Conservation (phyloP, 257 asterid species). For the Nicotiana benthamiana region DNA sequence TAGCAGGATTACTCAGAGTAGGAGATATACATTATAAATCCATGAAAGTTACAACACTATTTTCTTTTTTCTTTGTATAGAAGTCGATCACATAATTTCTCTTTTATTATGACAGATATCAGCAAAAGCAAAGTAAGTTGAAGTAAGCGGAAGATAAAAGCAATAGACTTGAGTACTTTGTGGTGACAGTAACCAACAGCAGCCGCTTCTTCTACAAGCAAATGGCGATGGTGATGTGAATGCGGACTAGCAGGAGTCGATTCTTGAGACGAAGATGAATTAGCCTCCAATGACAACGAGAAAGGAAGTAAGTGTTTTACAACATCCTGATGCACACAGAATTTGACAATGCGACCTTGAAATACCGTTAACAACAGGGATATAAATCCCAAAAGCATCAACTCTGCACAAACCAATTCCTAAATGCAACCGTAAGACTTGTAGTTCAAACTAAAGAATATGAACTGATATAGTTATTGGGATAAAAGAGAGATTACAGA, state of each 20-base stretch:
- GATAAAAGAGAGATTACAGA: no score
- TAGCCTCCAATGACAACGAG: not conserved
- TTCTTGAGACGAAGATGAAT: constrained; percentile 9
- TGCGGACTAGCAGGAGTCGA: constrained; percentile 3
- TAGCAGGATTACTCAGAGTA: not conserved
- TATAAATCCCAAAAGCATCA: constrained; percentile 51
- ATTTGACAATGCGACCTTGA: constrained; percentile 23
- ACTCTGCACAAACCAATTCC: constrained; percentile 25
- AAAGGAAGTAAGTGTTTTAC: constrained; percentile 33
- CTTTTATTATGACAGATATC: not conserved
- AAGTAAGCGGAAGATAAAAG: not conserved
- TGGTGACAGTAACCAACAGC: not conserved
- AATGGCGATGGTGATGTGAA: not conserved
- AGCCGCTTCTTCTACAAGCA: not conserved
- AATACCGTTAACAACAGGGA: constrained; percentile 36
- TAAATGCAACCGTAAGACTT: not conserved
- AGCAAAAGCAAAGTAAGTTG: not conserved
- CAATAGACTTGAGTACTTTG: not conserved
- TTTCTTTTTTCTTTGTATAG: not conserved
- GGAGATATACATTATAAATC: not conserved
- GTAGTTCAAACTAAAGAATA: no score
- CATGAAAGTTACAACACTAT: not conserved
- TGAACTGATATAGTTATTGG: no score
- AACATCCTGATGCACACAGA: constrained; percentile 23
- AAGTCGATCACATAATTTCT: not conserved